Evolutionary conservation across 495 filamentous ascomycete species (phyloP), one percentile per base, ranked within the genome.

Genomic region (Penicillium flavigenum): DNA sequence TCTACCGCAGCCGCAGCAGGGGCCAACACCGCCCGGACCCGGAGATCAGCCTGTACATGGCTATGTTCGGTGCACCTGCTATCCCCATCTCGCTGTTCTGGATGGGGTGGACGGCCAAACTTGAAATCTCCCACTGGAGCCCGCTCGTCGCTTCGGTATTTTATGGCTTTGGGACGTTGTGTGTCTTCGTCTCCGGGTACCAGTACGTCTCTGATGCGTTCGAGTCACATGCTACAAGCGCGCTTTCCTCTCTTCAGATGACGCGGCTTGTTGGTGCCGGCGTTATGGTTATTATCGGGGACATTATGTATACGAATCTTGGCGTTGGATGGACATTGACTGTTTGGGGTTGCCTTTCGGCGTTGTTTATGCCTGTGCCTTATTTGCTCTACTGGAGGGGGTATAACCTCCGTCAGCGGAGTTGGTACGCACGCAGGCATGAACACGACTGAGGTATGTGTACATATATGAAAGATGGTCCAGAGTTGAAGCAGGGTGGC

Each of bases 21-120:
- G 55, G 61, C 36, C 34, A 44, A 11, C 5, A 14, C 3, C 84
- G 66, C 16, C 63, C 80, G 36, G 70, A 77, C 24, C 83, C 85
- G 0, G 85, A 87, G 53, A 76, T 79, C 49, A 73, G 82, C 10
- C 66, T 87, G 0, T 84, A 78, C 77, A 78, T 75, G 45, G 77
- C 72, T 17, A 83, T 86, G 66, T 67, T 84, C 19, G 81, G 76
- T 0, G 79, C 77, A 0, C 75, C 79, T 0, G 61, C 75, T 0
- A 67, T 87, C 8, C 79, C 84, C 0, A 68, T 81, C 34, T 67
- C 65, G n/a, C 62, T 86, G 3, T 83, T 85, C 63, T 86, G 83
- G 82, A 77, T 86, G 69, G 83, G 76, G 2, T 81, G 82, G 81
- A 79, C 74, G 1, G 70, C 72, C 47, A 72, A 76, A 42, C 58